Evolutionary conservation across 1,284 basidiomycete genomes (phyloP), one percentile per base, ranked within the genome.

Genomic region (Ustilago trichophora): DNA sequence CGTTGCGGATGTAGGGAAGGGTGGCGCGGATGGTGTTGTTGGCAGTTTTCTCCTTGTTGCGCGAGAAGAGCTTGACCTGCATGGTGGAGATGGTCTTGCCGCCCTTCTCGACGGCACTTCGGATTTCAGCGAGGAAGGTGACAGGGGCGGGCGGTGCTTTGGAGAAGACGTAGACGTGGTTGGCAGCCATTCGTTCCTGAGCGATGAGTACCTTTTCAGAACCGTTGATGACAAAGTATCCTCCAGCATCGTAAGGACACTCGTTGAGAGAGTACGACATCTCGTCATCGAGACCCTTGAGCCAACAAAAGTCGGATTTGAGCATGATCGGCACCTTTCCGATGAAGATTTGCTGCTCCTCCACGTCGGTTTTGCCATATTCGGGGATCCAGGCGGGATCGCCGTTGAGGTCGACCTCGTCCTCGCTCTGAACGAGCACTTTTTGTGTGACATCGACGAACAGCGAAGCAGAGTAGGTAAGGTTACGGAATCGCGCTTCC

Each of bases 151-250:
- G 96, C 56, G 97, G 91, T 0, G 92, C 92, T 83, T 98, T 98
- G 57, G 94, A 93, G 82, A 99, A 99, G 56, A 98, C 94, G 82
- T 98, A 99, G 75, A 99, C 96, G 78, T 97, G 94, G 83, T 99
- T 99, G 34, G 93, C 95, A 9, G 96, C 95, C 94, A 98, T 98
- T 48, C 96, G 89, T 83, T 99, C 95, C 82, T 99, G 95, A 0
- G 96, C 95, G 83, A 99, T 99, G 70, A 99, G 86, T 24, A 99
- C 95, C 83, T 99, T 99, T 83, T 99, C 95, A 2, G 96, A 98
- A 24, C 95, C 95, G 77, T 98, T 98, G 85, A 99, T 98, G 82
- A 99, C 92, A 82, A 99, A 99, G 83, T 99, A 99, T 60, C 95
- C 95, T 82, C 95, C 95, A 8, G 70, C 57, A 56, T 99, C 96